Evolutionary conservation across 768 basidiomycete genomes (phyloP).

Genomic region (Artomyces pyxidatus): DNA sequence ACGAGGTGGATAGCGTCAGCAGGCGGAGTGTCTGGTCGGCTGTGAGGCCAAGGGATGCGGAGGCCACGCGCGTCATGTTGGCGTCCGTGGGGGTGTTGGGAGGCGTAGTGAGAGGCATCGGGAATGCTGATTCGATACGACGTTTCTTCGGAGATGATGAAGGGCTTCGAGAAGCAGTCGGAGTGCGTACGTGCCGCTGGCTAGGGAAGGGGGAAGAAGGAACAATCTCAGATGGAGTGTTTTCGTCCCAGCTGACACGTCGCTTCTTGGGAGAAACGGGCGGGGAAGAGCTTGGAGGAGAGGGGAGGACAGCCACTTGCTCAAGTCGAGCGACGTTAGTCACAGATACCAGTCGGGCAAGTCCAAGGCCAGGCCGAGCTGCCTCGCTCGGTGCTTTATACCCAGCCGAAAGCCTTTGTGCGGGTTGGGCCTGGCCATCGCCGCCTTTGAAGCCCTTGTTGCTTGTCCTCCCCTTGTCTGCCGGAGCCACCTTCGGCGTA

Average conservation of each 20-base stretch:
- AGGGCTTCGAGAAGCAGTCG: too few relatives aligned
- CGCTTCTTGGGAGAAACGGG: background rate
- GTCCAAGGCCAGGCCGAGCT: background rate
- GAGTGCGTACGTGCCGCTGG: background rate
- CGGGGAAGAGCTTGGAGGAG: background rate
- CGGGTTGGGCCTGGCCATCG: too few relatives aligned
- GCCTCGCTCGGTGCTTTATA: background rate
- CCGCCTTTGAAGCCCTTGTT: background rate
- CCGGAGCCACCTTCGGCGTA: background rate
- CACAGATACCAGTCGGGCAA: background rate
- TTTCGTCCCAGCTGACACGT: background rate
- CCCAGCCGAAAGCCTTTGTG: background rate
- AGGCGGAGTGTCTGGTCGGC: background rate
- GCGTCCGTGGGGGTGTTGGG: too few relatives aligned
- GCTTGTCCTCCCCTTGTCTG: background rate
- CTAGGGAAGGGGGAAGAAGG: background rate
- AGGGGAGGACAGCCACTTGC: background rate
- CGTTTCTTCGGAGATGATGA: too few relatives aligned
- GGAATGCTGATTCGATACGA: too few relatives aligned
- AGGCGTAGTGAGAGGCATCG: too few relatives aligned
- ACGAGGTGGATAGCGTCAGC: background rate
- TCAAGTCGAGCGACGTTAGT: background rate
- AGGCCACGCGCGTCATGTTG: too few relatives aligned
- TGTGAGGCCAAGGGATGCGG: too few relatives aligned
- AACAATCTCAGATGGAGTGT: background rate